Base-by-base conservation (phyloP, 192 early-diverging fungal species). In the Backusella sp. region DNA sequence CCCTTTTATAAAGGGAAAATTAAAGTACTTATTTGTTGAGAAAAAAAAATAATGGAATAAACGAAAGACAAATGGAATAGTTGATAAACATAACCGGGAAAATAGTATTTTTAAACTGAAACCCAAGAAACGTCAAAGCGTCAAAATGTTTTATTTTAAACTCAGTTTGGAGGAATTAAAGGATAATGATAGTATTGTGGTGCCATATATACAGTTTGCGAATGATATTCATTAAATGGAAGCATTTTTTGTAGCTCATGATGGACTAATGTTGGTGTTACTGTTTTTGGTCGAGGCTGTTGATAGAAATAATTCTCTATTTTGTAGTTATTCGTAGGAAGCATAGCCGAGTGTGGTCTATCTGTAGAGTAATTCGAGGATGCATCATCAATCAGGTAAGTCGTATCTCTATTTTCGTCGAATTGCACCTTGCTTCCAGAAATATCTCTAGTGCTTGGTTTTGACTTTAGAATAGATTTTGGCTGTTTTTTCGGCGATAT, bases 121-220 rank as follows among this genome's bases (percentile, higher is more conserved):
- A 59, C 56, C 56, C 12, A 62, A 62, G 56, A 62, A 62, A 62
- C 56, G 56, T 62, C 56, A 62, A 62, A 62, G 56, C 56, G 23
- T 62, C 23, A 62, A 62, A 28, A 62, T 0, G 2, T 62, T 59
- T 14, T 62, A 62, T 62, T 62, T 62, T 28, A 62, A 62, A 62
- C 7, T 62, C 56, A 62, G 56, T 23, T 62, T 8, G 21, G 11
- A 12, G 9, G 56, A 62, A 62, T 62, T 28, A 62, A 62, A 14
- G 56, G 23, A 12, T 62, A 49, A 1, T 6, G 7, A 62, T 62
- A 23, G 12, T 62, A 62, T 62, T 62, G 56, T 7, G 56, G 56
- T 62, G 26, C 56, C 23, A 62, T 62, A 28, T 23, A 28, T 28
- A 62, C 21, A 62, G 26, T 23, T 9, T 23, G 56, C 3, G 56